Evolutionary conservation across 2,329 filamentous ascomycete species (phyloP), one percentile per base, ranked within the genome.

Genomic region (Mycosphaerella arachidis): DNA sequence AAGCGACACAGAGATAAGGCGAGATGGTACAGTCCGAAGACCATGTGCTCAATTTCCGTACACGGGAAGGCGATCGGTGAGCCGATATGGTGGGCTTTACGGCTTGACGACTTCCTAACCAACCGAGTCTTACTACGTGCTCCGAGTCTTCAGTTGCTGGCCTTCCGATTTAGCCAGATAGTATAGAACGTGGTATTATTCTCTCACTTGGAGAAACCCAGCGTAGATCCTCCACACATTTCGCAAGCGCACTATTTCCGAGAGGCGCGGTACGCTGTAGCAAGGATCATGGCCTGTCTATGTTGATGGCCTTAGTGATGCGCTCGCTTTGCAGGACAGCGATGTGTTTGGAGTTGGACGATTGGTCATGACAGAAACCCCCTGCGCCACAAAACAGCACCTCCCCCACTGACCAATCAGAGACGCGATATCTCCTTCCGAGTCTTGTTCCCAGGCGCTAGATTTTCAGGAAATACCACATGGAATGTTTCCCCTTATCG

Each of bases 311-410:
- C 16, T 6, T 12, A 53, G 29, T 52, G 13, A n/a, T 4, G 50
- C 46, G 56, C 56, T n/a, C n/a, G 51, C 56, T 58, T 48, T 51
- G 48, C 56, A 53, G 48, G 50, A 58, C 24, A 13, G 40, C 29
- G 30, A 51, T 13, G 30, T 33, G 29, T 33, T 45, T 27, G 48
- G 29, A 46, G 43, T 29, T 12, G 29, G 35, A 33, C 45, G 46
- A 59, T 59, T 59, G 57, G 31, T n/a, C 13, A 52, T 10, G 13
- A 53, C 45, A 33, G 29, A 27, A 50, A 40, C 18, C n/a, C 31
- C 51, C 10, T 43, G n/a, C 40, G 40, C 40, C n/a, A 43, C 13
- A 43, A 4, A 24, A 18, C n/a, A 18, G 13, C 40, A n/a, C 13
- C 40, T 43, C n/a, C 13, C 13, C 3, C 5, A n/a, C 8, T 8